These are phyloP conservation scores for Epichloe coenophiala DNA, from an alignment of 2,329 filamentous ascomycete species.

Conservation along the genomic window DNA sequence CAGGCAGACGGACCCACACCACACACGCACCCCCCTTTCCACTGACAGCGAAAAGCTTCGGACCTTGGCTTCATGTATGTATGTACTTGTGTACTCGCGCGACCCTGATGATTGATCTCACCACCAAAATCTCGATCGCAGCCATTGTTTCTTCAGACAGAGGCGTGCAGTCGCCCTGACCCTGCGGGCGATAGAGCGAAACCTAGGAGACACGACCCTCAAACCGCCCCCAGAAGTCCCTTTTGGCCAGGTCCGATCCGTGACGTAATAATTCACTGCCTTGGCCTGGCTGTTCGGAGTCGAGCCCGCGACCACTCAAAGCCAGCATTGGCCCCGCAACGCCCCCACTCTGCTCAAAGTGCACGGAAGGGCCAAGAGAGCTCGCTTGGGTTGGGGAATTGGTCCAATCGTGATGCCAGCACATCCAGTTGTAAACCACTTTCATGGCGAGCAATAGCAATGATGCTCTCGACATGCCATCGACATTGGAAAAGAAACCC, in stretches of 20 bases:
- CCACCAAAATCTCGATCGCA: slow-evolving; percentile 19
- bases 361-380: background rate
- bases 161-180: background rate
- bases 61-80: background rate
- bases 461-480: background rate
- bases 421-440: too few species aligned
- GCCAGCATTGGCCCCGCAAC: background rate
- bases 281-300: background rate
- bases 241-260: background rate
- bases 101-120: slow-evolving; percentile 15
- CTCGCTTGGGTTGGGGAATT: background rate
- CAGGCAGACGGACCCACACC: too few species aligned
- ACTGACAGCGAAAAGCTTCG: background rate
- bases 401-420: background rate
- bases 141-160: background rate
- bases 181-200: background rate
- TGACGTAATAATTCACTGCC: background rate
- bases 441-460: background rate
- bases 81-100: background rate
- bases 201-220: background rate
- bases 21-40: background rate
- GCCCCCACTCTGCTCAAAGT: background rate
- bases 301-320: background rate
- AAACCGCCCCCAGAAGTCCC: background rate
- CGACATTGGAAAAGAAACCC: background rate